phyloP scores from a whole-genome alignment of 1,284 basidiomycete species.

The Neolentinus lepideus region DNA sequence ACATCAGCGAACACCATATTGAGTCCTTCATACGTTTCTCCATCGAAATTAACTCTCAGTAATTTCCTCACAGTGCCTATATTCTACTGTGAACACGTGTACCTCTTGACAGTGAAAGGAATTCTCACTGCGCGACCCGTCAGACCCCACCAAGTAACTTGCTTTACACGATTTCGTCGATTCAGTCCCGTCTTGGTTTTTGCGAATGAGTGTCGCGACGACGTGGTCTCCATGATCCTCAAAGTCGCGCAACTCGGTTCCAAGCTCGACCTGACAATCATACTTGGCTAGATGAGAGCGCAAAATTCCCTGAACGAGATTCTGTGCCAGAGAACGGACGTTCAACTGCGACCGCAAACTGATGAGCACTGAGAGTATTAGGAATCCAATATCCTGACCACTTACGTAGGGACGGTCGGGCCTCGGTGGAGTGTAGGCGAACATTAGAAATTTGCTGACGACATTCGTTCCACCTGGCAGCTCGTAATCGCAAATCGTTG shows the following conservation, averaged over 20 bases:
- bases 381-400: not conserved
- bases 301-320: conserved; percentile 21
- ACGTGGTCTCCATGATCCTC: conserved; percentile 21
- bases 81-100: not conserved
- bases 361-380: not conserved
- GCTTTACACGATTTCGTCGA: conserved; percentile 10
- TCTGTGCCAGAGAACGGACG: conserved; percentile 21
- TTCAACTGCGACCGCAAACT: not conserved
- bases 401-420: not conserved
- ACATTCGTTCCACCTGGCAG: conserved; percentile 4
- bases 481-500: conserved; percentile 7
- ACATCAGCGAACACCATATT: not conserved
- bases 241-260: conserved; percentile 22
- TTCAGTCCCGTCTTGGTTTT: conserved; percentile 11
- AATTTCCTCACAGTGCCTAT: not conserved
- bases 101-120: conserved; percentile 5
- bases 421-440: conserved; percentile 1
- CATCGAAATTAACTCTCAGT: not conserved
- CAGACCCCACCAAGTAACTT: conserved; percentile 7
- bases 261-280: conserved; percentile 23
- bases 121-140: conserved; percentile 10
- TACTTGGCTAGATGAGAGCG: conserved; percentile 21
- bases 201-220: conserved; percentile 15
- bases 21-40: not conserved
- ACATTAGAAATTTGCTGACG: conserved; percentile 1